phyloP scores from a whole-genome alignment of 2,329 filamentous ascomycete genomes.

The Leptographium procerum region DNA sequence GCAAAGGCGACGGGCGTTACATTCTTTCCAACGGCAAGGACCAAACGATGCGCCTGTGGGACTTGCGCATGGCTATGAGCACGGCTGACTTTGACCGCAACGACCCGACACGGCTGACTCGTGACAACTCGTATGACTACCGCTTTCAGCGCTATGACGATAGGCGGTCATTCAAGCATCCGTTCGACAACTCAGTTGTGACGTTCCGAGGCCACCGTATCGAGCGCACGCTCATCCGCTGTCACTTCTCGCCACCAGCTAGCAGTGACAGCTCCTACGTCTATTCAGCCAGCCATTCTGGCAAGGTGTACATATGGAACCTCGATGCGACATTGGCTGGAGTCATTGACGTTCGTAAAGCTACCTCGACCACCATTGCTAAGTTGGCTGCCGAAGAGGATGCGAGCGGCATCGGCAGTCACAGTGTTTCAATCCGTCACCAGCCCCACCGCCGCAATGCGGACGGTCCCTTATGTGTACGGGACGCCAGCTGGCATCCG shows the following conservation, averaged over 20 bases:
- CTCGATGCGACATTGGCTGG: slow-evolving; percentile 71
- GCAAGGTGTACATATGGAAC: slow-evolving; percentile 86
- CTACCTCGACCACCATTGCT: slow-evolving; percentile 33
- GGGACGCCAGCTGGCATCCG: slow-evolving; percentile 88
- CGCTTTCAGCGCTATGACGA: slow-evolving; percentile 56
- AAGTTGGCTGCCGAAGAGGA: neutral
- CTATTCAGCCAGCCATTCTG: slow-evolving; percentile 83
- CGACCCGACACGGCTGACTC: slow-evolving; percentile 42
- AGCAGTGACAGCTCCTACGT: slow-evolving; percentile 87
- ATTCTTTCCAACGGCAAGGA: slow-evolving; percentile 92
- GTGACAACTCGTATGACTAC: slow-evolving; percentile 70
- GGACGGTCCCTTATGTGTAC: slow-evolving; percentile 52
- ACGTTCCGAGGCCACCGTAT: slow-evolving; percentile 89
- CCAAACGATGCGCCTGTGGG: slow-evolving; percentile 96
- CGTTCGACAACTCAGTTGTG: slow-evolving; percentile 80
- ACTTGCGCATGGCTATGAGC: slow-evolving; percentile 78
- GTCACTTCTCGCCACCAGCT: slow-evolving; percentile 81
- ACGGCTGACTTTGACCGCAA: slow-evolving; percentile 50
- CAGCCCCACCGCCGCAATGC: neutral
- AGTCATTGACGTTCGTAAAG: slow-evolving; percentile 63
- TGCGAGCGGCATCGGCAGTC: neutral
- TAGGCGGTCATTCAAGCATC: slow-evolving; percentile 58
- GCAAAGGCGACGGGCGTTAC: slow-evolving; percentile 63
- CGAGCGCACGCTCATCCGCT: slow-evolving; percentile 80
- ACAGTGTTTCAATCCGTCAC: neutral